These are phyloP conservation scores for Halophytophthora polymorphica DNA, from an alignment of 352 stramenopile species.

Conservation along the genomic window DNA sequence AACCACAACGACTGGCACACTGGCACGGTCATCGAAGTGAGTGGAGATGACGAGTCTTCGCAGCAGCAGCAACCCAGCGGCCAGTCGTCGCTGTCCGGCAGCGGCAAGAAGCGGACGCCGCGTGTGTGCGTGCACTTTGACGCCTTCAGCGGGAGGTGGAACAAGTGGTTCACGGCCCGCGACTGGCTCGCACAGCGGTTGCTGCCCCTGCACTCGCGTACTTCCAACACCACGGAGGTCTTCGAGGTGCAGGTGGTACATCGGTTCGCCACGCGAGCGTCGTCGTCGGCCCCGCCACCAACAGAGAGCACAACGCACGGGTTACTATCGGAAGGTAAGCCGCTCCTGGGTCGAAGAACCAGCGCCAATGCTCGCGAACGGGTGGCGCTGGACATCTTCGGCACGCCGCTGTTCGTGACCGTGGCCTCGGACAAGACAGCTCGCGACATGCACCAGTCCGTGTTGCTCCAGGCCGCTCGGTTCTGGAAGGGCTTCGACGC, in stretches of 20 bases:
- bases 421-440: constrained; percentile 63
- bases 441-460: constrained; percentile 60
- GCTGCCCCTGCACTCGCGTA: constrained; percentile 36
- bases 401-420: constrained; percentile 70
- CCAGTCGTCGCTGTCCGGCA: constrained; percentile 1
- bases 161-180: constrained; percentile 59
- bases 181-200: constrained; percentile 64
- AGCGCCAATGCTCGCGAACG: constrained; percentile 6
- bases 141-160: constrained; percentile 63
- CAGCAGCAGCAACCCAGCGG: constrained; percentile 2
- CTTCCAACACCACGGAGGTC: constrained; percentile 45
- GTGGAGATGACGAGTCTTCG: constrained; percentile 1
- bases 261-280: constrained; percentile 21
- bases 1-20: constrained; percentile 58
- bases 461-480: constrained; percentile 63
- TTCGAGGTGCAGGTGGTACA: constrained; percentile 82
- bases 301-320: constrained; percentile 9
- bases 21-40: constrained; percentile 56
- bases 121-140: constrained; percentile 70
- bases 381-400: constrained; percentile 48
- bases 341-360: constrained; percentile 17
- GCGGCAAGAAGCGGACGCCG: constrained; percentile 3
- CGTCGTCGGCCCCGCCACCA: constrained; percentile 1
- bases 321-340: neutral
- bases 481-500: constrained; percentile 31